phyloP scores from a whole-genome alignment of 345 rosid genomes.

The Citropsis articulata region DNA sequence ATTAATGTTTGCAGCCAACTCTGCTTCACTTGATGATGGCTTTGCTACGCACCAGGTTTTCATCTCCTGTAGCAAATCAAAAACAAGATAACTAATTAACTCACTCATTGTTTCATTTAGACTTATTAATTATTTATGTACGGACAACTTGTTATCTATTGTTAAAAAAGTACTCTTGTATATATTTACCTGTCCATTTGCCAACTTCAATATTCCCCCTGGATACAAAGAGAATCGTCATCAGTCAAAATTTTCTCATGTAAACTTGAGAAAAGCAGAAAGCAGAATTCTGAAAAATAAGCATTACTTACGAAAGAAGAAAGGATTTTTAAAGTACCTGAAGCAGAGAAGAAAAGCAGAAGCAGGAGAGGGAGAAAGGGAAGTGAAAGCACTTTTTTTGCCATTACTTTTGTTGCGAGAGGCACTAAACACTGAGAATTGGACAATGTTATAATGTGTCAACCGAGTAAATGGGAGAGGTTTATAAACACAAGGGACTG shows the following conservation, averaged over 20 bases:
- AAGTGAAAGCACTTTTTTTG: neutral
- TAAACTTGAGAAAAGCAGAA: neutral
- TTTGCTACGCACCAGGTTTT: conserved; percentile 44
- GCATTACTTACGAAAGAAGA: neutral
- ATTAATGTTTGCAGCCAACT: conserved; percentile 32
- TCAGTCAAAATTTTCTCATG: neutral
- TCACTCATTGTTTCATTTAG: too few species aligned
- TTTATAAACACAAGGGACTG: neutral
- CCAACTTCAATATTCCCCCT: conserved; percentile 10
- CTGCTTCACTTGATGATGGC: conserved; percentile 24
- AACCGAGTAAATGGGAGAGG: neutral
- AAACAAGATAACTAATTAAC: too few species aligned
- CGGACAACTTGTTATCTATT: too few species aligned
- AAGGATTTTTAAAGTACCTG: neutral
- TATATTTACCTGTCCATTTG: conserved; percentile 18
- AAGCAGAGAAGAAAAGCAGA: neutral
- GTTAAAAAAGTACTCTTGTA: too few species aligned
- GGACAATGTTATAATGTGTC: neutral
- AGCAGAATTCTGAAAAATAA: neutral
- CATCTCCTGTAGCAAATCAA: conserved; percentile 3
- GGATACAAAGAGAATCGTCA: neutral
- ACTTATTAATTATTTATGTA: too few species aligned
- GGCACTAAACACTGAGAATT: neutral
- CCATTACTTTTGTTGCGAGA: conserved; percentile 3
- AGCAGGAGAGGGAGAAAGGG: conserved; percentile 2